Percentiles rank a stretch among this genome's conserved stretches.
phyloP scores from a whole-genome alignment of 1,284 basidiomycete species.

The Moesziomyces sp. region DNA sequence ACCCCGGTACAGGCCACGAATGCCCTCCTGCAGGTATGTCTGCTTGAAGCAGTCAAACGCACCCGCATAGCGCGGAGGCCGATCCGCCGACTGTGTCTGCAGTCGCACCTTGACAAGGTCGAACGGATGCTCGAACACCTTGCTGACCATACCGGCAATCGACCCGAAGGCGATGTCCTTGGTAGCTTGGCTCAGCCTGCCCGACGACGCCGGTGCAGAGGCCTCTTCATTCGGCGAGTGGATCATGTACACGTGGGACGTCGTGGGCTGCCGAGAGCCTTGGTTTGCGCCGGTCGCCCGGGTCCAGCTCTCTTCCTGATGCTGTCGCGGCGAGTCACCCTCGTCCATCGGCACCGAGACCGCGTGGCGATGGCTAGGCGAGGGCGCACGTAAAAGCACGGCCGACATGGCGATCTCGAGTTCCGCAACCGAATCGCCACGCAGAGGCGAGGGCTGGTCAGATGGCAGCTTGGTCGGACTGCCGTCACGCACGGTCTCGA shows the following conservation, averaged over 20 bases:
- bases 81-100: slow-evolving; percentile 61
- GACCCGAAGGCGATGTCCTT: slow-evolving; percentile 65
- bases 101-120: slow-evolving; percentile 66
- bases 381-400: slow-evolving; percentile 1
- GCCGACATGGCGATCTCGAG: slow-evolving; percentile 25
- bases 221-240: slow-evolving; percentile 43
- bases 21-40: slow-evolving; percentile 57
- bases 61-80: slow-evolving; percentile 52
- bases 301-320: slow-evolving; percentile 35
- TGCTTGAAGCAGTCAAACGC: slow-evolving; percentile 63
- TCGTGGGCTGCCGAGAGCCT: not conserved
- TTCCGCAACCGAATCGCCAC: slow-evolving; percentile 4
- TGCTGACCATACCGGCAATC: slow-evolving; percentile 65
- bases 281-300: slow-evolving; percentile 9
- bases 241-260: slow-evolving; percentile 25
- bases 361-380: slow-evolving; percentile 12
- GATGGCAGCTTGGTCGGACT: slow-evolving; percentile 9
- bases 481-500: slow-evolving; percentile 28
- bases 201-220: slow-evolving; percentile 8
- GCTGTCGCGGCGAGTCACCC: slow-evolving; percentile 36
- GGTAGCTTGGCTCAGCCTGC: slow-evolving; percentile 55
- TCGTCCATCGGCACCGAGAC: slow-evolving; percentile 43
- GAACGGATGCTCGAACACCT: slow-evolving; percentile 66
- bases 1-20: slow-evolving; percentile 71
- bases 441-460: not conserved